These are phyloP conservation scores for Ambrosiella beaveri DNA, from an alignment of 2,329 filamentous ascomycete species.

Conservation along the genomic window DNA sequence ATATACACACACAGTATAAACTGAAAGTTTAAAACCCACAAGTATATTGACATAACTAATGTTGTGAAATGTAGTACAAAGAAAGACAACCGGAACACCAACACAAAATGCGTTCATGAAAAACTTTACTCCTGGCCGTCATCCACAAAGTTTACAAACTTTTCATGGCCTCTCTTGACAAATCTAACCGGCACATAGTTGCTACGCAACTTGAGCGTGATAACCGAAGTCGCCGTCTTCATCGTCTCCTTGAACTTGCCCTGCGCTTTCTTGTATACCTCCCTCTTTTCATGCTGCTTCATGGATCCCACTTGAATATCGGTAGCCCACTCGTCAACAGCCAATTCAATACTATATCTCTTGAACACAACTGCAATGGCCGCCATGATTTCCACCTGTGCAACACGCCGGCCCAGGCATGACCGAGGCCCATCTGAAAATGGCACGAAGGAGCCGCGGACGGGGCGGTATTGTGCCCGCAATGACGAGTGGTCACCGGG, in stretches of 20 bases:
- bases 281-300: constrained; percentile 27
- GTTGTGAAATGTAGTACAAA: neutral
- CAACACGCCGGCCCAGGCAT: constrained; percentile 40
- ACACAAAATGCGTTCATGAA: neutral
- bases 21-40: neutral
- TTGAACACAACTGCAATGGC: constrained; percentile 37
- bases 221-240: constrained; percentile 37
- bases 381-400: constrained; percentile 41
- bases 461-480: constrained; percentile 41
- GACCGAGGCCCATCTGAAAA: constrained; percentile 41
- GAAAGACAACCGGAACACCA: neutral
- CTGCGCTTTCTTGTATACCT: constrained; percentile 45
- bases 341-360: constrained; percentile 51
- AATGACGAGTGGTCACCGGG: constrained; percentile 44
- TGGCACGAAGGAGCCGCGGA: constrained; percentile 37
- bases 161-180: constrained; percentile 52
- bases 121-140: neutral
- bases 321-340: constrained; percentile 40
- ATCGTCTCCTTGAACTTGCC: constrained; percentile 35
- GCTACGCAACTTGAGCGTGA: constrained; percentile 54
- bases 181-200: constrained; percentile 48
- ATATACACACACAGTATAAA: neutral
- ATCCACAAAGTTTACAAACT: constrained; percentile 33
- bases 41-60: neutral
- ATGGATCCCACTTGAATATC: constrained; percentile 37